Conservation (phyloP, 108 stramenopile genomes). For the Bacterosira constricta region DNA sequence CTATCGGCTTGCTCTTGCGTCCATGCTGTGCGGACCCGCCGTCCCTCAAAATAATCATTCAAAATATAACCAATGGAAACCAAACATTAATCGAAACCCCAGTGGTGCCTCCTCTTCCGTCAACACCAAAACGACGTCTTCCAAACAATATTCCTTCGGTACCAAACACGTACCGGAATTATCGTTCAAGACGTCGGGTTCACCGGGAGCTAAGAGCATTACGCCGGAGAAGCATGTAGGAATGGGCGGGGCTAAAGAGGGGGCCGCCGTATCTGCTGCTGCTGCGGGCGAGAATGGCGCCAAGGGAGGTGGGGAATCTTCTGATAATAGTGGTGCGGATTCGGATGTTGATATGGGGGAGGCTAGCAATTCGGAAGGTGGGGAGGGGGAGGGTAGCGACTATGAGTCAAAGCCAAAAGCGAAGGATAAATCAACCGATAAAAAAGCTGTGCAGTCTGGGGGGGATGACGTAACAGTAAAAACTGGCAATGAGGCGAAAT, state of each 20-base stretch:
- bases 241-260: constrained; percentile 5
- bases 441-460: too few relatives aligned
- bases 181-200: constrained; percentile 12
- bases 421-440: too few relatives aligned
- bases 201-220: constrained; percentile 17
- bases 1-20: too few relatives aligned
- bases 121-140: background rate
- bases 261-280: background rate
- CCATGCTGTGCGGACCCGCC: too few relatives aligned
- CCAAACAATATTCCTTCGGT: background rate
- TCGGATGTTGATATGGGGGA: background rate
- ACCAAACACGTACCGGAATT: background rate
- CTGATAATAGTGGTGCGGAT: background rate
- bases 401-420: too few relatives aligned
- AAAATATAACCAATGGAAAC: too few relatives aligned
- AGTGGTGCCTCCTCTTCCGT: background rate
- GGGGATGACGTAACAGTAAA: background rate
- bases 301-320: background rate
- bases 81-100: too few relatives aligned
- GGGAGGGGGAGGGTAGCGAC: background rate
- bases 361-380: background rate
- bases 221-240: constrained; percentile 28
- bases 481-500: background rate
- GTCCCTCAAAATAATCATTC: too few relatives aligned
- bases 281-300: background rate